Base-by-base conservation (phyloP, 257 asterid species). In the Lycium ferocissimum region DNA sequence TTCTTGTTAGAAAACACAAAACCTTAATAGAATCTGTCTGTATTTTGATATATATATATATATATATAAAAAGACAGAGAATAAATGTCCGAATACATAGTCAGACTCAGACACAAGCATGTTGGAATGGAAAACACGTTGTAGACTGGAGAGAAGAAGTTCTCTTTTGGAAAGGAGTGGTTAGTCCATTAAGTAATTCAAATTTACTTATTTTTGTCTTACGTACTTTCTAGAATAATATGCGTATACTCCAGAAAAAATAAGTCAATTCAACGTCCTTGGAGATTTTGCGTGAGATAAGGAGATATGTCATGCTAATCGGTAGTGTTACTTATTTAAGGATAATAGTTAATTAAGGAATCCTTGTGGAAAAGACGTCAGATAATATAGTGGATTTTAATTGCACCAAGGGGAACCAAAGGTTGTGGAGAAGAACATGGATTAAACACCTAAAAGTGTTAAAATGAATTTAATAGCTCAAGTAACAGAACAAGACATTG, bases 231-330 rank as follows among this genome's bases (percentile, higher is more conserved):
- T 45, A 45, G 61, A 73, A 73, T n/a, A 45, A 45, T 22, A 73
- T 73, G 12, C n/a, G 38, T 73, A 47, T 73, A 47, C n/a, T 73
- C 80, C 40, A 20, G 12, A 73, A 73, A 11, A 37, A 72, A 26
- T 9, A 47, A 47, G 80, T 72, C 58, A 72, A 45, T 72, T 72
- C 80, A 43, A 72, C 45, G 80, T 47, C 80, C 35, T 2, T 73
- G 40, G 20, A 73, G 61, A 73, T 73, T 45, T 72, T 47, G 80
- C 38, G 17, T 73, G n/a, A n/a, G 58, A 73, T 73, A n/a, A 47
- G 58, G 80, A n/a, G 59, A 73, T 73, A 47, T 20, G 80, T 73
- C 80, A 73, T 47, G 80, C n/a, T n/a, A 45, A 47, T n/a, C 0
- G 40, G 20, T 14, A 73, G 6, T 73, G 18, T n/a, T 6, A 10